Evolutionary conservation across 2,329 filamentous ascomycete genomes (phyloP), one percentile per base, ranked within the genome.

Genomic region (Botrytis byssoidea): DNA sequence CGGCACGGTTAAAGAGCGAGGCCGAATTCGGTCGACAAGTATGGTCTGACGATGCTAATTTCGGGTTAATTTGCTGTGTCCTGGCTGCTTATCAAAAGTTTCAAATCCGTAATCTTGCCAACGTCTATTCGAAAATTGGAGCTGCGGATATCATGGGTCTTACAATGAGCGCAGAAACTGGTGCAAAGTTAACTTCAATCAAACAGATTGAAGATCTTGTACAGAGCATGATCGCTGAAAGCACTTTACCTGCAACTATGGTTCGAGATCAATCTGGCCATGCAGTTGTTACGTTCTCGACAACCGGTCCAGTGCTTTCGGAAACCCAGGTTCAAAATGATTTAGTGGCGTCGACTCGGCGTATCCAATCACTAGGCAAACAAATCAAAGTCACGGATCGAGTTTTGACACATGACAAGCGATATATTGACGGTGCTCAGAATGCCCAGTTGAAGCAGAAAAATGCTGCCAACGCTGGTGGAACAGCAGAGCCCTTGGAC

Each of bases 41-140:
- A 32, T 97, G 93, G 91, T 82, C 83, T 55, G 86, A 88, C 77
- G 94, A 98, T 78, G 88, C 89, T 65, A 98, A 97, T 79, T 82
- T 84, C 6, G 88, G 90, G 5, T 87, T 98, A 22, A 85, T 97
- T 20, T 83, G 85, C 7, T 89, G 93, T 80, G 90, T 95, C 18
- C 81, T 92, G 57, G 84, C 87, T 32, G 90, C 92, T 16, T 93
- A 95, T 80, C 90, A 92, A 77, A 90, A 90, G 78, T 94, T 92
- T 84, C 90, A 92, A 74, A 89, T 98, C 73, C 85, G 91, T 48
- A 90, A 90, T 74, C 85, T 98, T 40, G 90, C 91, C 63, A 87
- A 88, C 70, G 90, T 93, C 5, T 98, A 95, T 80, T 84, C 83
- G 71, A 88, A 88, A 75, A 83, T 91, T 48, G 86, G 87, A 25